Evolutionary conservation across 805 yeast species (phyloP), one percentile per base, ranked within the genome.

Genomic region (Candida pini): DNA sequence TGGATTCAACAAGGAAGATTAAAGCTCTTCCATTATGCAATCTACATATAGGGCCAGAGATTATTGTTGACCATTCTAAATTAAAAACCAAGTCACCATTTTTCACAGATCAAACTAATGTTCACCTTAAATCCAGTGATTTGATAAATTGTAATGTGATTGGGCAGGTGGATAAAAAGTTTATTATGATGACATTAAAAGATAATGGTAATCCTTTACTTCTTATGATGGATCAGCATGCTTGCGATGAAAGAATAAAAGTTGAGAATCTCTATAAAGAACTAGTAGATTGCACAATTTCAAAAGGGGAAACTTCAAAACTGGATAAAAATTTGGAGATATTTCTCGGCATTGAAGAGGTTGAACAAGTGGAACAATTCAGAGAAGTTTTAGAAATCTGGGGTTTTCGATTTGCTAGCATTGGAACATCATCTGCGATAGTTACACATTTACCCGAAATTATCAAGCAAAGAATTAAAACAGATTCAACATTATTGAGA

Each of bases 141-240:
- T 34, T 66, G 9, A 23, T 28, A 2, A 20, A 40, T 2, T 40
- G 48, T 30, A 39, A 47, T 6, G 65, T 77, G 1, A 60, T 81
- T 5, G 63, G 69, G 4, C 95, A 85, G 51, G 58, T 83, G 3
- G 85, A 77, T 30, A 48, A 56, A 4, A 82, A 80, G 49, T 84
- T 84, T 48, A 74, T 87, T 7, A 58, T 86, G 4, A 53, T 71
- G 2, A 62, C 54, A 17, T 14, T 45, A 6, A 34, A 33, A 10
- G 17, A 28, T 9, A 15, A 14, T 6, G 19, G 16, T 12, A 20
- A 27, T 9, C n/a, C 48, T 2, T 22, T 41, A 1, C 40, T 74
- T 12, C 53, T 73, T 15, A 57, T 74, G 1, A 47, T 82, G 5
- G 96, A 87, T 51, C 96, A 86, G 48, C 96, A 87, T 62, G 95